Base-by-base conservation (phyloP, 352 stramenopile genomes). In the Globisporangium viniferum region DNA sequence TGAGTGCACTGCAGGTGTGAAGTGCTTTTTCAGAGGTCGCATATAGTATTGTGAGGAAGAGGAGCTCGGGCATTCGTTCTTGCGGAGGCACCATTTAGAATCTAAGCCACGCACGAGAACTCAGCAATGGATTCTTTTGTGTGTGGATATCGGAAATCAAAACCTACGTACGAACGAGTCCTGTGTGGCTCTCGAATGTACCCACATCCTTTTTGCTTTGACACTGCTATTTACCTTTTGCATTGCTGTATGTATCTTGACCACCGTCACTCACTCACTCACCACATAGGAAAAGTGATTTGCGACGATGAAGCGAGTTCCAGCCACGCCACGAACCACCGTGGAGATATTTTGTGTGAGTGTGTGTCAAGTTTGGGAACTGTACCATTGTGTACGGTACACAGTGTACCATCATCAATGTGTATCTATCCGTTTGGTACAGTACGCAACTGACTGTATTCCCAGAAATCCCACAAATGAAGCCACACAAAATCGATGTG, bases 311-410 rank as follows among this genome's bases (percentile, higher is more conserved):
- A 5, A 3, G 35, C 35, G 8, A 41, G 35, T 41, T 41, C 31
- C 39, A 46, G 33, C 33, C 33, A 39, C 33, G 4, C 24, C 51
- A 58, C 24, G 41, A 12, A n/a, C 22, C 31, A 6, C 3, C 20
- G 15, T 59, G 53, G 5, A 20, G 35, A 31, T 54, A n/a, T 63
- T 44, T 44, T 36, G 60, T 41, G 60, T 58, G 61, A 59, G 61
- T 66, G 46, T 59, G 27, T 66, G 61, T 66, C 61, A 22, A 22
- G 20, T 65, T 48, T 59, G 44, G 1, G 44, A 58, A 39, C 27
- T 59, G 53, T 59, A 39, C 27, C 24, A 5, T 18, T 55, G 46
- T 49, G 44, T 20, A 46, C 39, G 39, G 39, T 20, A 33, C 31
- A 33, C 31, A 33, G 31, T 33, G 31, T 33, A 15, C 39, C 12